phyloP scores from a whole-genome alignment of 108 stramenopile species.

The Conticribra weissflogii region DNA sequence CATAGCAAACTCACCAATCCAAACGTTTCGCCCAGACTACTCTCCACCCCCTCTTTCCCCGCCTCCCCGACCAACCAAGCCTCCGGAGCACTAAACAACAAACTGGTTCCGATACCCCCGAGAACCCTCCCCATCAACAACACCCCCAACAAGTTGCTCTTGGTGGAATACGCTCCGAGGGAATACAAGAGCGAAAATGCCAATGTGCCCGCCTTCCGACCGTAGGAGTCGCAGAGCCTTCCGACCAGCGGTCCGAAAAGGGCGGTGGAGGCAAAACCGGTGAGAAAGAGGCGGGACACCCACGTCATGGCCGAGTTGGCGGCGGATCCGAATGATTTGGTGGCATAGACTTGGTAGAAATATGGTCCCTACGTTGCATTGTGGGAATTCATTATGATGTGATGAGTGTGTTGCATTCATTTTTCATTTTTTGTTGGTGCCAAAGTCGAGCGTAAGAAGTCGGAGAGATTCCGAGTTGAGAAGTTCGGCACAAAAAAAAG shows the following conservation, averaged over 20 bases:
- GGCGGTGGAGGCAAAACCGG: slow-evolving; percentile 92
- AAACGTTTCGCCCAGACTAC: slow-evolving; percentile 90
- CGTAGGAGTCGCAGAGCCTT: slow-evolving; percentile 79
- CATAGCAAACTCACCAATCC: slow-evolving; percentile 88
- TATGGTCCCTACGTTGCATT: slow-evolving; percentile 94
- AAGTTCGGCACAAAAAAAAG: no score
- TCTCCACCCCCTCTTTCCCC: slow-evolving; percentile 50
- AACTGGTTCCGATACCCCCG: slow-evolving; percentile 90
- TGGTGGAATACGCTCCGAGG: slow-evolving; percentile 81
- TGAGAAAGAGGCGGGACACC: slow-evolving; percentile 89
- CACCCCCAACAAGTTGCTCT: slow-evolving; percentile 67
- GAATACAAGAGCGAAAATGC: slow-evolving; percentile 83
- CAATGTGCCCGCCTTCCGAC: slow-evolving; percentile 87
- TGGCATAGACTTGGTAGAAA: slow-evolving; percentile 96
- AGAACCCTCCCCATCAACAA: slow-evolving; percentile 87
- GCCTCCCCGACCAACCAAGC: slow-evolving; percentile 96
- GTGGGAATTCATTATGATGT: no score
- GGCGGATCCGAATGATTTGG: slow-evolving; percentile 79
- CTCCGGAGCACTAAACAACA: slow-evolving; percentile 90
- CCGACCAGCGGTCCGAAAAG: slow-evolving; percentile 91
- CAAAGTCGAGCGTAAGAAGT: no score
- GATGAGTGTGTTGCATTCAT: not conserved
- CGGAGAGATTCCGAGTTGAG: no score
- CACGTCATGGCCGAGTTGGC: slow-evolving; percentile 54
- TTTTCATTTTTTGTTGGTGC: not conserved